These are phyloP conservation scores for Psilocybe cubensis DNA, from an alignment of 768 basidiomycete genomes.

Conservation along the genomic window DNA sequence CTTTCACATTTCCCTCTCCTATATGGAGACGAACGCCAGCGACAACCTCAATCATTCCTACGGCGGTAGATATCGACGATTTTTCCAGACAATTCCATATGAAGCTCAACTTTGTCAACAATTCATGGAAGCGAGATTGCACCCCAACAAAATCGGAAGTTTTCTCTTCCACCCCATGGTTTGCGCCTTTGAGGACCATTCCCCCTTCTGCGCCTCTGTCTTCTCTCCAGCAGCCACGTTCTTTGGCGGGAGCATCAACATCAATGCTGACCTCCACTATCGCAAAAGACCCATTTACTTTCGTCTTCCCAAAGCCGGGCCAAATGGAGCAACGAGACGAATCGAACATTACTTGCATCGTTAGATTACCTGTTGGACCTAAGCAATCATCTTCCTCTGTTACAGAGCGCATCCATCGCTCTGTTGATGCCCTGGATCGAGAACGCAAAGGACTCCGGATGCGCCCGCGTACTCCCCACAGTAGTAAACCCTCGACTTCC, in stretches of 20 bases:
- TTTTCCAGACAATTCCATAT: slow-evolving; percentile 21
- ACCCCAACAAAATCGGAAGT: not conserved
- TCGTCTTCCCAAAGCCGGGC: not conserved
- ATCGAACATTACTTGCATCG: not conserved
- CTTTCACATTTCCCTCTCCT: slow-evolving; percentile 30
- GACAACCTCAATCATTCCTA: not conserved
- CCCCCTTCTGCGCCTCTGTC: slow-evolving; percentile 30
- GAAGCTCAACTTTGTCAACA: slow-evolving; percentile 27
- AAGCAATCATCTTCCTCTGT: not conserved
- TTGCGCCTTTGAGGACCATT: slow-evolving; percentile 23
- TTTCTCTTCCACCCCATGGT: slow-evolving; percentile 21
- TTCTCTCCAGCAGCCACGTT: slow-evolving; percentile 20
- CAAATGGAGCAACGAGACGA: no score
- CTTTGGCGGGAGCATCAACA: not conserved
- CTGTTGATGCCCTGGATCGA: not conserved
- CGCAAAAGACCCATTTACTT: not conserved
- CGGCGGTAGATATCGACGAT: slow-evolving; percentile 27
- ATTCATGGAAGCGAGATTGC: not conserved
- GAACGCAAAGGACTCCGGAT: not conserved
- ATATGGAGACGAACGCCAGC: slow-evolving; percentile 35
- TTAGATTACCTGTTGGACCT: not conserved
- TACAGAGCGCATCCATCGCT: not conserved
- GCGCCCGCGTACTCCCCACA: not conserved
- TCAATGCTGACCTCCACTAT: not conserved
- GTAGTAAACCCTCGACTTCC: not conserved